Evolutionary conservation across 1,139 yeast genomes (phyloP).

Genomic region (Candida freyschussii): DNA sequence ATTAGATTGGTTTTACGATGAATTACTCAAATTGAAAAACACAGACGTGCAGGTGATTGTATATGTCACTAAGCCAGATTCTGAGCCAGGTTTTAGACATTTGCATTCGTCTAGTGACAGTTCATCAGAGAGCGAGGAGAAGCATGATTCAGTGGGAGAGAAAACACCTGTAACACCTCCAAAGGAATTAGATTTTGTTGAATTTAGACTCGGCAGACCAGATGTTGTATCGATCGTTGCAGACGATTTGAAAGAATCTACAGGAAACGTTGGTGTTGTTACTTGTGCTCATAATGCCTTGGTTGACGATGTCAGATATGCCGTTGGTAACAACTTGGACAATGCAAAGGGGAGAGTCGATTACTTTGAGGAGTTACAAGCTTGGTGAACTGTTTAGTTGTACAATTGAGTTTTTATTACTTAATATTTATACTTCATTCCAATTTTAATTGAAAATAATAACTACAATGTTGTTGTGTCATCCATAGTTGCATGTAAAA

Average conservation of each 20-base stretch:
- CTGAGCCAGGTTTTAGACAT: conserved; percentile 15
- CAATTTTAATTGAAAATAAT: too few species aligned
- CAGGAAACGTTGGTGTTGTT: conserved; percentile 40
- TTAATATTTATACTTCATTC: too few species aligned
- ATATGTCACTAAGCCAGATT: conserved; percentile 33
- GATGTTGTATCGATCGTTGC: conserved; percentile 34
- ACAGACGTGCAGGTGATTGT: conserved; percentile 35
- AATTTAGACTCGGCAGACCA: conserved; percentile 47
- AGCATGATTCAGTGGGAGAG: conserved; percentile 10
- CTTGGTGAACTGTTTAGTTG: conserved; percentile 16
- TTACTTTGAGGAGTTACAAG: conserved; percentile 24
- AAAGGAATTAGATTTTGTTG: conserved; percentile 32
- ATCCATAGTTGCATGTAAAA: background rate
- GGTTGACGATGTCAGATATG: conserved; percentile 46
- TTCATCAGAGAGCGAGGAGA: conserved; percentile 15
- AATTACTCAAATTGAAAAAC: conserved; percentile 33
- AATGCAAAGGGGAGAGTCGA: conserved; percentile 19
- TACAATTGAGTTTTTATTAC: too few species aligned
- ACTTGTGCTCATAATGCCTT: conserved; percentile 48
- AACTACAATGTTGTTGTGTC: too few species aligned
- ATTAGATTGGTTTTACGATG: conserved; percentile 48
- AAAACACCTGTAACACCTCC: conserved; percentile 11
- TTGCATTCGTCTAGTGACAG: conserved; percentile 8
- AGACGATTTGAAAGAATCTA: conserved; percentile 34
- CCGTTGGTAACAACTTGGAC: conserved; percentile 26